Percentiles rank a stretch among this genome's conserved stretches.
Conservation (phyloP, 2,329 filamentous ascomycete species). For the Claviceps quebecensis region DNA sequence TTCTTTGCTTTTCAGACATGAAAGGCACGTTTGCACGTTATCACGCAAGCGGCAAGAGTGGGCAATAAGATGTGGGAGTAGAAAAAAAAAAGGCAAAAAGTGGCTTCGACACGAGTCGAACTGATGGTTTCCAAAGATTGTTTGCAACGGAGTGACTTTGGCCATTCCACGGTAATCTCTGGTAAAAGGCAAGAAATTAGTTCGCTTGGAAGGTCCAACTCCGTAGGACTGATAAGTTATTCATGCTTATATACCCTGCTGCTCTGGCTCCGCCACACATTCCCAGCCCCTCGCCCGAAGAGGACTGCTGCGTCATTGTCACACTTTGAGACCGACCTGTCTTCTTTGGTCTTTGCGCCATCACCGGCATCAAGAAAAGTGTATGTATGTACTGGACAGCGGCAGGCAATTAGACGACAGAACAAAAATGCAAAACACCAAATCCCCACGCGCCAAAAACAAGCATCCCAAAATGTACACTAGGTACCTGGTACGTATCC, state of each 20-base stretch:
- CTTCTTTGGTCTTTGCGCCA: too few relatives aligned
- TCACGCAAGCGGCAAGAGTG: neutral
- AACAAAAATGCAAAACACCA: too few relatives aligned
- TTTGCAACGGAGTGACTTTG: slow-evolving; percentile 6
- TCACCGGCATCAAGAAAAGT: too few relatives aligned
- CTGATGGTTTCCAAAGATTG: slow-evolving; percentile 7
- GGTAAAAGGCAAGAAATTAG: slow-evolving; percentile 10
- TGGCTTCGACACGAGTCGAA: slow-evolving; percentile 2
- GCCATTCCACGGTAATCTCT: slow-evolving; percentile 10
- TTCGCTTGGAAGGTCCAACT: slow-evolving; percentile 9
- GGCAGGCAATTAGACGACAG: too few relatives aligned
- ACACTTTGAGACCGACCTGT: too few relatives aligned
- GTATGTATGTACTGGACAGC: too few relatives aligned
- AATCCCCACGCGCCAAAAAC: too few relatives aligned
- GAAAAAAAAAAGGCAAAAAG: slow-evolving; percentile 4
- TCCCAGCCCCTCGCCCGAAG: too few relatives aligned
- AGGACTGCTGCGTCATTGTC: too few relatives aligned
- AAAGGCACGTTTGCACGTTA: neutral
- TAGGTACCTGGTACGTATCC: too few relatives aligned
- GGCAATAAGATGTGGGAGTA: neutral
- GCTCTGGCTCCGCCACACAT: too few relatives aligned
- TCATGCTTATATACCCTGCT: neutral
- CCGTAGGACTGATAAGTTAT: neutral
- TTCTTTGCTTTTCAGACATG: neutral
- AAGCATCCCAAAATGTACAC: too few relatives aligned